These are phyloP conservation scores for Senecio squalidus DNA, from an alignment of 140 eudicot species.

Conservation along the genomic window DNA sequence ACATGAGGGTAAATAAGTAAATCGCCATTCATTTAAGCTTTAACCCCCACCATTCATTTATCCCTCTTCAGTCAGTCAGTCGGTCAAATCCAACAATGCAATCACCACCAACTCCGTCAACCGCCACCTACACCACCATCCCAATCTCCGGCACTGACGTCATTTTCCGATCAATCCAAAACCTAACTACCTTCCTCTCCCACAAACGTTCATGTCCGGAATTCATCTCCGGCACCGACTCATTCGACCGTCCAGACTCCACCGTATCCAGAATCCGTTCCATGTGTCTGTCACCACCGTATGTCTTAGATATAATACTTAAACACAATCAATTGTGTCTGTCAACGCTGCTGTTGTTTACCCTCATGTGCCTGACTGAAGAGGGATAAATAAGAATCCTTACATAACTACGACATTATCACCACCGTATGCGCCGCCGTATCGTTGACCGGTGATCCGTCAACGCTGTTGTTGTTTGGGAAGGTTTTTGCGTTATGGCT, in stretches of 20 bases:
- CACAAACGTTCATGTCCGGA: constrained; percentile 76
- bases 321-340: no score
- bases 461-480: constrained; percentile 23
- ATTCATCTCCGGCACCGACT: constrained; percentile 35
- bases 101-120: constrained; percentile 24
- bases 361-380: no score
- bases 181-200: constrained; percentile 48
- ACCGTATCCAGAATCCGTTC: constrained; percentile 37
- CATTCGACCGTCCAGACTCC: constrained; percentile 44
- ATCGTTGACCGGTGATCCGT: constrained; percentile 45
- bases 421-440: constrained; percentile 37
- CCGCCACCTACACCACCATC: constrained; percentile 64
- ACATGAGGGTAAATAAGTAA: no score
- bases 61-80: neutral
- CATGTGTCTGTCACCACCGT: no score
- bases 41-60: no score
- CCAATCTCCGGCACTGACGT: constrained; percentile 62
- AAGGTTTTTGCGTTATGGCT: constrained; percentile 43
- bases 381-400: no score
- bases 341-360: no score
- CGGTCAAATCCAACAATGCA: constrained; percentile 31
- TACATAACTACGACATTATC: constrained; percentile 59
- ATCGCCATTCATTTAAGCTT: no score
- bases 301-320: constrained; percentile 51
- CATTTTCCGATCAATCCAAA: constrained; percentile 63